phyloP scores from a whole-genome alignment of 78 protist genomes.

The Capsaspora owczarzaki region DNA sequence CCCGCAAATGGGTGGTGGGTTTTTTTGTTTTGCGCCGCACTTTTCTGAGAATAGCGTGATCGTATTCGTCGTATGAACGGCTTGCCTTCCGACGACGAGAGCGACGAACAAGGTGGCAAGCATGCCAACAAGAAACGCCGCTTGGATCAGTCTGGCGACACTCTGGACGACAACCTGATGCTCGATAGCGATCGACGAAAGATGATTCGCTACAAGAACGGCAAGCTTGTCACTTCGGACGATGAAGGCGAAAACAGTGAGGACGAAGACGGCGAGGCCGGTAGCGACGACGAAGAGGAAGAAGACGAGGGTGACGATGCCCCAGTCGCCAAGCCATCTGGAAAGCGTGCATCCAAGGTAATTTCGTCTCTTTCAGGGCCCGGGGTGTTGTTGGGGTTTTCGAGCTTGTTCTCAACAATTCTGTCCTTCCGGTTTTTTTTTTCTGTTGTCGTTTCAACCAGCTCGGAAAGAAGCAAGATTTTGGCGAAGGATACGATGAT shows the following conservation, averaged over 20 bases:
- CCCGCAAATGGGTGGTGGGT: no score
- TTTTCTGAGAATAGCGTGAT: neutral
- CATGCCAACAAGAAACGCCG: neutral
- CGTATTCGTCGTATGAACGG: slow-evolving; percentile 25
- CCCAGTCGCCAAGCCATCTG: no score
- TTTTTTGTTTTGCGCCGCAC: neutral
- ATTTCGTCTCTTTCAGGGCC: neutral
- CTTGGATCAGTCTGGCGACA: neutral
- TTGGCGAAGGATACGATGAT: neutral
- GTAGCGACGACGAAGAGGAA: no score
- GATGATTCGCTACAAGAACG: slow-evolving; percentile 5
- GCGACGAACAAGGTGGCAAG: neutral
- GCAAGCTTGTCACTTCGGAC: neutral
- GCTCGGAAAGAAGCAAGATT: neutral
- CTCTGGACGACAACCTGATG: slow-evolving; percentile 11
- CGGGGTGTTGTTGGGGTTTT: neutral
- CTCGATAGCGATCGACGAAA: neutral
- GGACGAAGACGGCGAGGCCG: no score
- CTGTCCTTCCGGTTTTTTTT: neutral
- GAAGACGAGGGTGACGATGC: no score
- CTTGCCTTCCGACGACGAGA: neutral
- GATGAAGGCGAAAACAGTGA: neutral
- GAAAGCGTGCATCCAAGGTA: neutral
- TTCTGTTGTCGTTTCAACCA: neutral
- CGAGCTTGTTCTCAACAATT: neutral